A percentile compares a stretch with the other conserved stretches of the same genome.
These are phyloP conservation scores for Thyridium curvatum DNA, from an alignment of 2,329 filamentous ascomycete species.

Conservation along the genomic window DNA sequence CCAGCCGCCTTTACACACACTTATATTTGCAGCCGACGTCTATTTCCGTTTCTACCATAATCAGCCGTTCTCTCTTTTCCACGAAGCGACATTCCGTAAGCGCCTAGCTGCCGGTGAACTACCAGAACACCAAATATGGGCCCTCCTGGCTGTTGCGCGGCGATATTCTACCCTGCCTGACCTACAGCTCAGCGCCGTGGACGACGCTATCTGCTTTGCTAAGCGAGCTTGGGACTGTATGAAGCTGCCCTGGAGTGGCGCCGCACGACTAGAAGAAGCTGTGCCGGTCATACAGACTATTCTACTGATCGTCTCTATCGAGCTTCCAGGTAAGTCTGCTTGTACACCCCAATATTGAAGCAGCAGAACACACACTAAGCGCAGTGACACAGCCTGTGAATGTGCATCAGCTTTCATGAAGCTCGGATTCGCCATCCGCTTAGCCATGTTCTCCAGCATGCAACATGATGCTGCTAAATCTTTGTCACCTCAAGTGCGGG, in stretches of 20 bases:
- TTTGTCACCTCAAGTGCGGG: neutral
- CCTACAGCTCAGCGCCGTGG: too few relatives aligned
- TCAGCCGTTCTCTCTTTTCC: constrained; percentile 1
- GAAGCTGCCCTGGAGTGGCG: neutral
- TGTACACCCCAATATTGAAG: too few relatives aligned
- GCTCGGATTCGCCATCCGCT: neutral
- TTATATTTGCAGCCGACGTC: neutral
- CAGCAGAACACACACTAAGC: too few relatives aligned
- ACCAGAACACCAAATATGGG: constrained; percentile 1
- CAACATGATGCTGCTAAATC: neutral
- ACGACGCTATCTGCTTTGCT: neutral
- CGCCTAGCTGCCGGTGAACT: neutral
- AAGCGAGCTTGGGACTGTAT: neutral
- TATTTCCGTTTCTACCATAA: constrained; percentile 1
- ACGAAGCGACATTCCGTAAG: neutral
- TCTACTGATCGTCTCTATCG: neutral
- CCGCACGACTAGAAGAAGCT: neutral
- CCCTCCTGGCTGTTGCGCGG: neutral
- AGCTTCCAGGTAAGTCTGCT: neutral
- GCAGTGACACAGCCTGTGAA: neutral
- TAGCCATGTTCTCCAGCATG: neutral
- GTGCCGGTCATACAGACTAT: constrained; percentile 1
- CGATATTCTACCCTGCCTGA: constrained; percentile 1
- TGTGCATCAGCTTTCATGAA: constrained; percentile 1
- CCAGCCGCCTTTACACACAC: neutral